Evolutionary conservation across 2,329 filamentous ascomycete species (phyloP).

Genomic region (Pseudogymnoascus sp.): DNA sequence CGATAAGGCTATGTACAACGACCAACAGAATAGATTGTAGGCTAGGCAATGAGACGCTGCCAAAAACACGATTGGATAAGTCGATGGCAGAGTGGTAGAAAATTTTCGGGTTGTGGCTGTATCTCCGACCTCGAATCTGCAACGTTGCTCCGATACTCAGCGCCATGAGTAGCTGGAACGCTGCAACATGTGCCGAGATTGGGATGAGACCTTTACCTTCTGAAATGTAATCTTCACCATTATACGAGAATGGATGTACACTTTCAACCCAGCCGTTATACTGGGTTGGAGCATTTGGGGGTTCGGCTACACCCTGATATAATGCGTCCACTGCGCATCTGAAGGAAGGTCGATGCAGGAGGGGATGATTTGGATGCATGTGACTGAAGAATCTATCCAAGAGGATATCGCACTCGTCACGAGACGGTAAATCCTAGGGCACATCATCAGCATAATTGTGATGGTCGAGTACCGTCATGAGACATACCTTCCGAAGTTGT

Average conservation of each 20-base stretch:
- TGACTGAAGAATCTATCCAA: slow-evolving; percentile 23
- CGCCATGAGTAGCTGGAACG: slow-evolving; percentile 30
- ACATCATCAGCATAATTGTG: not conserved
- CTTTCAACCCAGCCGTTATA: slow-evolving; percentile 22
- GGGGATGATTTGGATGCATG: slow-evolving; percentile 26
- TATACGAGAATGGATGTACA: slow-evolving; percentile 21
- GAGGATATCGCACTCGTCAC: slow-evolving; percentile 21
- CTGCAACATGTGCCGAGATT: slow-evolving; percentile 10
- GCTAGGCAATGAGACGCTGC: slow-evolving; percentile 26
- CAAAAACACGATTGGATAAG: slow-evolving; percentile 27
- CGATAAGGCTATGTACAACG: slow-evolving; percentile 27
- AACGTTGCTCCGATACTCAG: slow-evolving; percentile 30
- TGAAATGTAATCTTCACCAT: slow-evolving; percentile 17
- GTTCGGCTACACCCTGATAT: slow-evolving; percentile 18
- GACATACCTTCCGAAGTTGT: slow-evolving; percentile 10
- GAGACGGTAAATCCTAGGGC: slow-evolving; percentile 21
- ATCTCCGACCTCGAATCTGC: slow-evolving; percentile 27
- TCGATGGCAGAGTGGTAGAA: slow-evolving; percentile 28
- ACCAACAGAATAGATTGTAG: slow-evolving; percentile 28
- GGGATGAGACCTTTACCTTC: not conserved
- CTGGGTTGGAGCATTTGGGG: slow-evolving; percentile 14
- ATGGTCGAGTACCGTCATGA: not conserved
- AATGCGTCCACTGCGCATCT: slow-evolving; percentile 22
- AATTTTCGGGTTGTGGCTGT: slow-evolving; percentile 28
- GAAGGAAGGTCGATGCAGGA: slow-evolving; percentile 24